Evolutionary conservation across 768 basidiomycete species (phyloP).

Genomic region (Rhizopogon vesiculosus): DNA sequence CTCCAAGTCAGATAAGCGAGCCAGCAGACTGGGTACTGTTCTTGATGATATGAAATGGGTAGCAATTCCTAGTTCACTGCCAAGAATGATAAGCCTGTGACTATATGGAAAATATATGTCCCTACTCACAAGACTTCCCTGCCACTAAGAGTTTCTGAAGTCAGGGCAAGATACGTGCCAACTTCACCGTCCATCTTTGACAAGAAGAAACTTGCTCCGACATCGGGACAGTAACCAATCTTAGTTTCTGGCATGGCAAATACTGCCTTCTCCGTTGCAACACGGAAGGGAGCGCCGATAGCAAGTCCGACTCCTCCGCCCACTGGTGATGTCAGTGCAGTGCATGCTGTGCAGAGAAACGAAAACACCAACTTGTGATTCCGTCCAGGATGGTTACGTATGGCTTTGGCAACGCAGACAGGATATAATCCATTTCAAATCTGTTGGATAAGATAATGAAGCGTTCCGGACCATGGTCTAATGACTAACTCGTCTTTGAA

Average conservation of each 20-base stretch:
- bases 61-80: conserved; percentile 86
- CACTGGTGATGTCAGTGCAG: conserved; percentile 46
- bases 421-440: conserved; percentile 74
- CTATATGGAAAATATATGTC: neutral
- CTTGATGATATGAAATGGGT: conserved; percentile 88
- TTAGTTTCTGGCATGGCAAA: conserved; percentile 98
- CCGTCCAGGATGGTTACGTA: conserved; percentile 92
- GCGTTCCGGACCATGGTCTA: conserved; percentile 3
- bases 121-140: conserved; percentile 79
- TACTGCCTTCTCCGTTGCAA: conserved; percentile 88
- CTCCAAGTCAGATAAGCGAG: conserved; percentile 50
- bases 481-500: conserved; percentile 81
- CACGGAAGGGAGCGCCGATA: conserved; percentile 79
- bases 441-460: conserved; percentile 32
- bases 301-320: conserved; percentile 93
- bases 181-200: conserved; percentile 87
- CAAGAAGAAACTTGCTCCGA: conserved; percentile 88
- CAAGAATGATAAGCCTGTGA: conserved; percentile 6
- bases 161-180: conserved; percentile 92
- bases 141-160: conserved; percentile 66
- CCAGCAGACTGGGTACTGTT: conserved; percentile 65
- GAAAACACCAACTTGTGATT: conserved; percentile 64
- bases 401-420: conserved; percentile 74
- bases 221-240: conserved; percentile 89
- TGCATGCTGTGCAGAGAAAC: conserved; percentile 6